Percentiles rank a stretch among this genome's conserved stretches.
phyloP scores from a whole-genome alignment of 2,329 filamentous ascomycete genomes.

The Stromatinia cepivora region DNA sequence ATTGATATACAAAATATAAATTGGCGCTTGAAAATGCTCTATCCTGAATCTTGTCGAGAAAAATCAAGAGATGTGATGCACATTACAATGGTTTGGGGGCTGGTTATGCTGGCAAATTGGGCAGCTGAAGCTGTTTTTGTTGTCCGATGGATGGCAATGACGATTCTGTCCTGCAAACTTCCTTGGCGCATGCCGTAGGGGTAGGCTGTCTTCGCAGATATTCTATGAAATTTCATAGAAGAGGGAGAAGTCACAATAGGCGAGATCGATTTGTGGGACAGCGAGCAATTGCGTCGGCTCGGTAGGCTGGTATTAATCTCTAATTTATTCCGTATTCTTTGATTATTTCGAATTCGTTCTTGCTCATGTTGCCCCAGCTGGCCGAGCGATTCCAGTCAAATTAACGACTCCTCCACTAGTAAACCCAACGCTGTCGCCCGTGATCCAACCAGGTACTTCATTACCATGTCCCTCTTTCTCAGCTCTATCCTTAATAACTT shows the following conservation, averaged over 20 bases:
- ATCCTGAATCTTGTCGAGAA: too few species aligned
- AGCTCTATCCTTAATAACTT: slow-evolving; percentile 63
- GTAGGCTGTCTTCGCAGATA: too few species aligned
- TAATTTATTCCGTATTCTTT: neutral
- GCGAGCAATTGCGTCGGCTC: neutral
- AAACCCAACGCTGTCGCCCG: slow-evolving; percentile 43
- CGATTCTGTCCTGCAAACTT: neutral
- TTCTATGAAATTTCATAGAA: neutral
- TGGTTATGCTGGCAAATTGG: too few species aligned
- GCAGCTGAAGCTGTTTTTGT: too few species aligned
- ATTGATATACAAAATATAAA: too few species aligned
- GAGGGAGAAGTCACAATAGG: neutral
- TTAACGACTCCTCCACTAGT: slow-evolving; percentile 55
- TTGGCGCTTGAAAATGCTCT: too few species aligned
- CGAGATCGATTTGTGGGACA: neutral
- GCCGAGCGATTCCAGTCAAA: slow-evolving; percentile 53
- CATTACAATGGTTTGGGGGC: too few species aligned
- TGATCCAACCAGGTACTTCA: slow-evolving; percentile 76
- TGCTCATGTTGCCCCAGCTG: slow-evolving; percentile 44
- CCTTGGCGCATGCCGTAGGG: neutral
- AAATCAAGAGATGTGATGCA: too few species aligned
- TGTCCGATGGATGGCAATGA: neutral
- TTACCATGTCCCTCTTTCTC: slow-evolving; percentile 52
- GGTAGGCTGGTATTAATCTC: neutral
- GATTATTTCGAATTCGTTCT: neutral